Evolutionary conservation across 2,329 filamentous ascomycete genomes (phyloP).

Genomic region (Periconia sp.): DNA sequence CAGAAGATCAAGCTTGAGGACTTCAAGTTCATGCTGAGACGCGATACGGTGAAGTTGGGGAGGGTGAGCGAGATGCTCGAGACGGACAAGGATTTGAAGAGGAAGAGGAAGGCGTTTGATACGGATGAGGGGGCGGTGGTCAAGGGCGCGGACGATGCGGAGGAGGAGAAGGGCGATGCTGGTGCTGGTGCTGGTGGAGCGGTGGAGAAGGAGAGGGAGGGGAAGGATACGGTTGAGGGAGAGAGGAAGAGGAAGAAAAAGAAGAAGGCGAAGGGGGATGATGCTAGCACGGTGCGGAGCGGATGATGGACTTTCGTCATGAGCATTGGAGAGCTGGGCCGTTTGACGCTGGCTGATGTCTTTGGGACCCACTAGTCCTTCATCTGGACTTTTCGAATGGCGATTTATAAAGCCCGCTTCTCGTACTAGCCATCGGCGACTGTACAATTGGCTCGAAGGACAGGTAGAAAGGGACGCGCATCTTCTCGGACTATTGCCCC

Average conservation of each 20-base stretch:
- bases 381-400: too few relatives aligned
- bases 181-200: slow-evolving; percentile 75
- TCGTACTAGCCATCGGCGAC: too few relatives aligned
- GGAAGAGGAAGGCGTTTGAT: slow-evolving; percentile 77
- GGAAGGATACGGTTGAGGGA: slow-evolving; percentile 71
- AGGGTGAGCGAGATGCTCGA: slow-evolving; percentile 88
- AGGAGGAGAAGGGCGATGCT: slow-evolving; percentile 7
- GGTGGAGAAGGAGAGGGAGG: slow-evolving; percentile 81
- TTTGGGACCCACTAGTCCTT: too few relatives aligned
- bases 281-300: slow-evolving; percentile 27
- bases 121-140: slow-evolving; percentile 69
- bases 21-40: slow-evolving; percentile 90
- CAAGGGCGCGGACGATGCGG: slow-evolving; percentile 35
- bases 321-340: slow-evolving; percentile 6
- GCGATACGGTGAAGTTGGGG: slow-evolving; percentile 84
- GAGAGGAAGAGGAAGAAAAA: slow-evolving; percentile 55
- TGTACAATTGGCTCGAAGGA: too few relatives aligned
- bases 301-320: slow-evolving; percentile 16
- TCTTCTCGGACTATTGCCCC: not conserved
- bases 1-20: slow-evolving; percentile 99
- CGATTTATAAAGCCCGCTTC: too few relatives aligned
- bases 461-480: not conserved
- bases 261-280: slow-evolving; percentile 26
- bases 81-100: slow-evolving; percentile 86
- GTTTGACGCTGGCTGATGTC: not conserved